Evolutionary conservation across 73 alveolate genomes (phyloP).

Genomic region (Breviolum minutum): DNA sequence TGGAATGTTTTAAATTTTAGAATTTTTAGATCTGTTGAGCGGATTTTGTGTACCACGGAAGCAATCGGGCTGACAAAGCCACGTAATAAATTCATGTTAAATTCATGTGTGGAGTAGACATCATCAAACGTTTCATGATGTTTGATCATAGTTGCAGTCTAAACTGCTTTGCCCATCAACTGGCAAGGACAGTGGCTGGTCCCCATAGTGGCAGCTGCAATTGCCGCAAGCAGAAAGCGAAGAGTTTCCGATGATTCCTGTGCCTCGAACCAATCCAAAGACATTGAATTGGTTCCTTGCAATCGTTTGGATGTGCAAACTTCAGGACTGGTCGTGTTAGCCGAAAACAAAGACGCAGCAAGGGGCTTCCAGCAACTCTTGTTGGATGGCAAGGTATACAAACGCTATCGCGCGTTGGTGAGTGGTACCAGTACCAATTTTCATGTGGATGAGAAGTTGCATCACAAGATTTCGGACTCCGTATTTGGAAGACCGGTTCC

Average conservation of each 20-base stretch:
- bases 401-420: slow-evolving; percentile 58
- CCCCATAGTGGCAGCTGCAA: slow-evolving; percentile 50
- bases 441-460: neutral
- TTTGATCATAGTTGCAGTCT: too few species aligned
- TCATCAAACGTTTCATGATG: too few species aligned
- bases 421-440: neutral
- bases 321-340: slow-evolving; percentile 29
- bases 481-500: slow-evolving; percentile 75
- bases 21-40: too few species aligned
- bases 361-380: slow-evolving; percentile 24
- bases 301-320: slow-evolving; percentile 77
- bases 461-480: slow-evolving; percentile 39
- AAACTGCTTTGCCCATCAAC: too few species aligned
- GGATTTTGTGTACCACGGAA: too few species aligned
- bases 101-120: too few species aligned
- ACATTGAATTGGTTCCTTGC: slow-evolving; percentile 30
- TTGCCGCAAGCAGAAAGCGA: neutral
- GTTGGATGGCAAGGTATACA: slow-evolving; percentile 17
- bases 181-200: slow-evolving; percentile 65
- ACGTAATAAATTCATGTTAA: too few species aligned
- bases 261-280: neutral
- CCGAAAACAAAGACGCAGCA: slow-evolving; percentile 36
- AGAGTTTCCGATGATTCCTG: neutral
- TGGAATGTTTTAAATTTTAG: too few species aligned
- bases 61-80: too few species aligned